phyloP scores from a whole-genome alignment of 1,284 basidiomycete genomes.

The Takashimella tepidaria region DNA sequence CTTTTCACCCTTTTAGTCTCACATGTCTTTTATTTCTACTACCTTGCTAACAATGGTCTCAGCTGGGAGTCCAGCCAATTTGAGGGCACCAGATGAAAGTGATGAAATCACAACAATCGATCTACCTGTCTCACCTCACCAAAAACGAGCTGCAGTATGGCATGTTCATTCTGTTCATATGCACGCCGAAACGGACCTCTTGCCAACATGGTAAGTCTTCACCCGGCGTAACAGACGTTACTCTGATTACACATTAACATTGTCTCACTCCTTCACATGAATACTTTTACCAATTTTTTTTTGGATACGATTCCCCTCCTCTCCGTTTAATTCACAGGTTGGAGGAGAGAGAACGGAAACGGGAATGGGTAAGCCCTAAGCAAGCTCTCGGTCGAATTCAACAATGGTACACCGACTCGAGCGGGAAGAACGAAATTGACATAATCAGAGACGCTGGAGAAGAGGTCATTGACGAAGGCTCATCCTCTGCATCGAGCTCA shows the following conservation, averaged over 20 bases:
- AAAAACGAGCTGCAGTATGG: conserved; percentile 22
- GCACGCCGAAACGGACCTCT: conserved; percentile 12
- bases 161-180: conserved; percentile 30
- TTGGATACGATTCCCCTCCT: not conserved
- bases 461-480: not conserved
- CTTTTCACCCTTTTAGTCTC: not conserved
- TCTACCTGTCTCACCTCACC: not conserved
- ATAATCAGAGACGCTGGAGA: not conserved
- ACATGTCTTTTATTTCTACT: not conserved
- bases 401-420: conserved; percentile 24
- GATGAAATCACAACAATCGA: conserved; percentile 2
- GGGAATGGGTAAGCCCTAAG: conserved; percentile 23
- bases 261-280: not conserved
- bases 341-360: conserved; percentile 28
- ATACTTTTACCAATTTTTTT: not conserved
- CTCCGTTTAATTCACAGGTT: conserved; percentile 22
- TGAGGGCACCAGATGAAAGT: conserved; percentile 15
- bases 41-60: not conserved
- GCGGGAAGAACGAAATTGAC: conserved; percentile 6
- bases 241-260: too few relatives aligned
- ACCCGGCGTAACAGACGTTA: too few relatives aligned
- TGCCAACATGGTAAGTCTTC: conserved; percentile 29
- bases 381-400: conserved; percentile 21
- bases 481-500: too few relatives aligned
- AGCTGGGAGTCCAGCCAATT: conserved; percentile 24